A percentile compares a stretch with the other conserved stretches of the same genome.
Conservation (phyloP, 2,329 filamentous ascomycete genomes). For the Periconia macrospinosa region DNA sequence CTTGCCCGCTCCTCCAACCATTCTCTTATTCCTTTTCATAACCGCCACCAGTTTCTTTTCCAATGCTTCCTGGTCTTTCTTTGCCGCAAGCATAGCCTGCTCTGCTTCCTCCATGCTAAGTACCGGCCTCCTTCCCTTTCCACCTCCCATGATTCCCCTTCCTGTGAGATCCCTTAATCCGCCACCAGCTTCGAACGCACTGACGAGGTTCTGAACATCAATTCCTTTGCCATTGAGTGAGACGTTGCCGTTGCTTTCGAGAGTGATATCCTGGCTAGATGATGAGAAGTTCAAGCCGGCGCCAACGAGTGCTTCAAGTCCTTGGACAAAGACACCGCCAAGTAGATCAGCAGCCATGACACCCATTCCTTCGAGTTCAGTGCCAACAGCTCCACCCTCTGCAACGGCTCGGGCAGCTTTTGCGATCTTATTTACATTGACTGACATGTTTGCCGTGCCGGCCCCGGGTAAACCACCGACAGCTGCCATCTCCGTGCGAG, state of each 20-base stretch:
- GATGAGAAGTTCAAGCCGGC: conserved; percentile 32
- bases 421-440: conserved; percentile 33
- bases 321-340: conserved; percentile 39
- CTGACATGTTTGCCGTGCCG: conserved; percentile 33
- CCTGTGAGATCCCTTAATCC: conserved; percentile 11
- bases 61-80: conserved; percentile 39
- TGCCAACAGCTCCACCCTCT: conserved; percentile 33
- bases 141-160: conserved; percentile 2
- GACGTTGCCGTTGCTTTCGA: conserved; percentile 26
- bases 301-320: conserved; percentile 39
- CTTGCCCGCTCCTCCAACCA: conserved; percentile 14
- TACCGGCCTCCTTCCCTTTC: conserved; percentile 23
- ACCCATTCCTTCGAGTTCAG: conserved; percentile 39
- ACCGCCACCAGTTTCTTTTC: conserved; percentile 39
- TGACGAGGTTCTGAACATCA: conserved; percentile 28
- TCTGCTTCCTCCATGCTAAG: conserved; percentile 41
- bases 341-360: conserved; percentile 34
- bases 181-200: conserved; percentile 21
- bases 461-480: conserved; percentile 37
- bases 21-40: conserved; percentile 43
- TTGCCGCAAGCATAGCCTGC: conserved; percentile 35
- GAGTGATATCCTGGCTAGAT: conserved; percentile 19
- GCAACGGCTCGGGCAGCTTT: conserved; percentile 39
- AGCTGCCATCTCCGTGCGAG: conserved; percentile 38
- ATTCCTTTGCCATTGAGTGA: conserved; percentile 14